Percentiles rank a stretch among this genome's conserved stretches.
These are phyloP conservation scores for Heracleum sosnowskyi DNA, from an alignment of 129 eudicot species.

Conservation along the genomic window DNA sequence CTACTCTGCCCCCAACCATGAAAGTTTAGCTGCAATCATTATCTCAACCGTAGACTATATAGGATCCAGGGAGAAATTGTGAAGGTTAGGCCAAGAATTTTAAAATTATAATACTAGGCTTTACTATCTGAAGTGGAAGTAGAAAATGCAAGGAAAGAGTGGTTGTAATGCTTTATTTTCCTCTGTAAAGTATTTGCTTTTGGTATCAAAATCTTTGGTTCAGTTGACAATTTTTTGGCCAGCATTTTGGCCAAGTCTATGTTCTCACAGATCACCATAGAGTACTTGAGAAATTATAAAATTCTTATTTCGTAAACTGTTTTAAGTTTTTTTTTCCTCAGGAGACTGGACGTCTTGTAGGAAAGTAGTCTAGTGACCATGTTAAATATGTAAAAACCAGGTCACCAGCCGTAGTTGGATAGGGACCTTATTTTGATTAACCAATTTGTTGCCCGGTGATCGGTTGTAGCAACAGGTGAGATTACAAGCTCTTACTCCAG, in stretches of 20 bases:
- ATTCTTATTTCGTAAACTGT: background rate
- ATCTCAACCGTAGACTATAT: background rate
- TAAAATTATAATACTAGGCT: background rate
- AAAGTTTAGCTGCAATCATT: conserved; percentile 1
- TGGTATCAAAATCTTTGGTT: background rate
- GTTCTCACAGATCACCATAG: background rate
- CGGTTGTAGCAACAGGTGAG: no score
- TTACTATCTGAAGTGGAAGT: background rate
- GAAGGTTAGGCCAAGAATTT: background rate
- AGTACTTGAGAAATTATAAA: background rate
- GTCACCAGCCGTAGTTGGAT: background rate
- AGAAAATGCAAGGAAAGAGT: background rate
- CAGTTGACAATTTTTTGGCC: background rate
- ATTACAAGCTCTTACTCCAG: no score
- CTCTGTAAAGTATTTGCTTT: background rate
- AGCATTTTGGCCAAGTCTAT: background rate
- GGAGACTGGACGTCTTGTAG: background rate
- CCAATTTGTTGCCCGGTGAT: no score
- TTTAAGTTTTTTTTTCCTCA: background rate
- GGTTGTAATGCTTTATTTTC: conserved; percentile 4
- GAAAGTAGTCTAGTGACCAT: background rate
- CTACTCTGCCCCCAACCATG: conserved; percentile 8
- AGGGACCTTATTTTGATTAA: no score
- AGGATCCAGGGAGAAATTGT: background rate
- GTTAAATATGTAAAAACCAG: no score